Evolutionary conservation across 106 monocot genomes (phyloP).

Genomic region (Agapanthus africanus): DNA sequence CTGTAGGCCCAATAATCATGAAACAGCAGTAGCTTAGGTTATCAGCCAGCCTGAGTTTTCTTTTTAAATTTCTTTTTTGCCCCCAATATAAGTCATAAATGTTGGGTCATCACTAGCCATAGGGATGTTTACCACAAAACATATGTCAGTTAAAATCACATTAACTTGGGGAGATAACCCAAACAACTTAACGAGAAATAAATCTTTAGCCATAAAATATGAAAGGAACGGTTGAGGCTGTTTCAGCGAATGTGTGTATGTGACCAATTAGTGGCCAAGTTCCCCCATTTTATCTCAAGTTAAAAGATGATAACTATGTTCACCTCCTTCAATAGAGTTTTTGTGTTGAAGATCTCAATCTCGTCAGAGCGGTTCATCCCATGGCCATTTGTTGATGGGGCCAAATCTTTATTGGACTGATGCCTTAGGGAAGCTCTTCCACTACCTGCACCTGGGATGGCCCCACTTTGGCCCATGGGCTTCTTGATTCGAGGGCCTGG

Average conservation of each 20-base stretch:
- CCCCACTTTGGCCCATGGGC: slow-evolving; percentile 22
- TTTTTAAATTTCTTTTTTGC: background rate
- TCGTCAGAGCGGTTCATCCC: slow-evolving; percentile 36
- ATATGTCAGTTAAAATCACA: no score
- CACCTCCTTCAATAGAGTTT: slow-evolving; percentile 69
- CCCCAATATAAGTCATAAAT: no score
- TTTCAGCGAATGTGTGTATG: background rate
- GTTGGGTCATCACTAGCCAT: no score
- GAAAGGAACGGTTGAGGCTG: background rate
- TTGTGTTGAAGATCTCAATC: slow-evolving; percentile 69
- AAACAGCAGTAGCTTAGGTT: background rate
- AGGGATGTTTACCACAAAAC: background rate
- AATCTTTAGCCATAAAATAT: background rate
- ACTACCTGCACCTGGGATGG: slow-evolving; percentile 22
- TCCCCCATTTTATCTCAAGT: no score
- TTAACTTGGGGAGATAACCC: background rate
- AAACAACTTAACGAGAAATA: background rate
- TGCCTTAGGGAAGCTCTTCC: slow-evolving; percentile 41
- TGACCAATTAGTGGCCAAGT: no score
- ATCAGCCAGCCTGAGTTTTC: background rate
- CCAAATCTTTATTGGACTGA: slow-evolving; percentile 35
- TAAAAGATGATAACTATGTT: background rate
- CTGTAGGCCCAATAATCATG: background rate
- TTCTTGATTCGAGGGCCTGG: slow-evolving; percentile 36
- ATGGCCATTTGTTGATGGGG: slow-evolving; percentile 37